Base-by-base conservation (phyloP, 1,139 yeast species). In the Lodderomyces metapsilosis region DNA sequence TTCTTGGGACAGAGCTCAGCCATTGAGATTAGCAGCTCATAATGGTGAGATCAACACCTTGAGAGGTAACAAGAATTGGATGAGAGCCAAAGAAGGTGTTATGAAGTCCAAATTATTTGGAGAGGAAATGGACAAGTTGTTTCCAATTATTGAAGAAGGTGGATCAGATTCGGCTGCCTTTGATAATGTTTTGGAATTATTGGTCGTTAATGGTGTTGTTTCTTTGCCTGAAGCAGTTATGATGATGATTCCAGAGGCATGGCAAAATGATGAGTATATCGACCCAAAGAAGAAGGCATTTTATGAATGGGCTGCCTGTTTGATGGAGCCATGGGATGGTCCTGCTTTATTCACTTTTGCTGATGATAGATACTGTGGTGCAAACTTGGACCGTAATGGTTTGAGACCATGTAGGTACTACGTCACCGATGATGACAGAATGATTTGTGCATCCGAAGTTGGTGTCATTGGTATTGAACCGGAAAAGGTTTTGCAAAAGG, bases 241-340 rank as follows among this genome's bases (percentile, higher is more conserved):
- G 98, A 68, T 92, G 69, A 76, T 92, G 77, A 91, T 92, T 50
- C 98, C 98, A 33, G 98, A 92, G 67, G 98, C 98, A 3, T 91
- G 97, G 95, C 97, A 91, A 64, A 86, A 87, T 61, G 92, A 89
- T 65, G 68, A 71, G 44, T 65, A 76, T 50, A 89, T 91, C 83
- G 96, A 91, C 62, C 88, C 95, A 42, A 84, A 85, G 61, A 87
- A 89, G 71, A 82, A 78, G 57, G 97, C 98, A 0, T 92, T 94
- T 66, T 92, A 91, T 68, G 98, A 92, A 66, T 92, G 98, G 98
- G 98, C 98, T 38, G 96, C 98, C 13, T 89, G 97, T 69, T 71
- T 91, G 53, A 92, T 92, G 97, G 98, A 92, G 71, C 98, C 98
- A 16, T 92, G 98, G 98, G 98, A 92, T 69, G 98, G 98, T 52